A percentile compares a stretch with the other conserved stretches of the same genome.
Evolutionary conservation across 2,329 filamentous ascomycete species (phyloP).

Genomic region (Fusarium tricinctum): DNA sequence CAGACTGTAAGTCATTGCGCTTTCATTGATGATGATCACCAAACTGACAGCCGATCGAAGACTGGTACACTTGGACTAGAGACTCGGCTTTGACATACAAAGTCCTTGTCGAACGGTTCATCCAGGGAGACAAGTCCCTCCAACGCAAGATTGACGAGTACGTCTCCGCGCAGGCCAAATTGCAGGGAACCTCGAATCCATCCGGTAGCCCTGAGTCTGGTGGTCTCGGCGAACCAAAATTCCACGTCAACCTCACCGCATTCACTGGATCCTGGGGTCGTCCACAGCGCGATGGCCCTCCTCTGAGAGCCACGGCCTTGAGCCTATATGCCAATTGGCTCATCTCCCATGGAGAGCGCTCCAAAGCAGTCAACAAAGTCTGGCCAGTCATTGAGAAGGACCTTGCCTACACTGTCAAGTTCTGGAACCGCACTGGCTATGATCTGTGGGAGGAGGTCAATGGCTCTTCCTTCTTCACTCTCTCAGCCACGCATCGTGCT

Average conservation of each 20-base stretch:
- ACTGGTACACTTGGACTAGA: constrained; percentile 83
- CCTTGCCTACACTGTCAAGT: constrained; percentile 77
- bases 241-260: constrained; percentile 71
- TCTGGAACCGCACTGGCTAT: constrained; percentile 74
- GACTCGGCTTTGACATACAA: constrained; percentile 81
- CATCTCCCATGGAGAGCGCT: constrained; percentile 71
- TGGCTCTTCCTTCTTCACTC: constrained; percentile 83
- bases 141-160: constrained; percentile 75
- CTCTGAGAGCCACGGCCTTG: constrained; percentile 79
- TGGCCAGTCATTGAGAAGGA: constrained; percentile 83
- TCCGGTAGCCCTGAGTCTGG: constrained; percentile 68
- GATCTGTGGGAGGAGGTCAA: constrained; percentile 86
- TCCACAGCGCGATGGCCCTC: constrained; percentile 82
- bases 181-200: constrained; percentile 77
- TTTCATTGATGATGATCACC: no score
- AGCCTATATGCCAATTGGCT: constrained; percentile 79
- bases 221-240: constrained; percentile 80
- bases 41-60: constrained; percentile 56
- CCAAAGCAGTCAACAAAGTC: constrained; percentile 65
- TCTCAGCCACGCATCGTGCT: constrained; percentile 72
- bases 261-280: constrained; percentile 79
- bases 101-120: constrained; percentile 74
- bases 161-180: constrained; percentile 72
- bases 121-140: constrained; percentile 68
- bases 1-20: constrained; percentile 53